These are phyloP conservation scores for Candida dubliniensis DNA, from an alignment of 1,139 yeast genomes.

Conservation along the genomic window DNA sequence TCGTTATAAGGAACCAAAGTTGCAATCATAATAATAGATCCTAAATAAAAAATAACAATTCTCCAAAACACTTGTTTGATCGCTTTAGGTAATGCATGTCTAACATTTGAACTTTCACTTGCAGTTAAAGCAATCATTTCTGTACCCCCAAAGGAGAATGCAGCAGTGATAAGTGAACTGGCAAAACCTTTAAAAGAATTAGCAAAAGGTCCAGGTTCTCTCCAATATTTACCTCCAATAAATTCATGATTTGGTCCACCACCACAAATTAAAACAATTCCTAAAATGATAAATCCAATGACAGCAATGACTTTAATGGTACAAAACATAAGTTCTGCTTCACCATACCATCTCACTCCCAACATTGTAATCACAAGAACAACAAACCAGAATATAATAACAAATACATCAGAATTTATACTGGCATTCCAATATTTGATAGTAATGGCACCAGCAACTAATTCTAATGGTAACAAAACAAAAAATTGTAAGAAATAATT, in stretches of 20 bases:
- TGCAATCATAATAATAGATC: slow-evolving; percentile 39
- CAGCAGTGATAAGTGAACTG: slow-evolving; percentile 43
- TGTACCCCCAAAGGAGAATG: slow-evolving; percentile 44
- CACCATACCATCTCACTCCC: slow-evolving; percentile 47
- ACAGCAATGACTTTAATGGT: slow-evolving; percentile 40
- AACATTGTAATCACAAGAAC: slow-evolving; percentile 39
- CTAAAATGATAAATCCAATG: slow-evolving; percentile 40
- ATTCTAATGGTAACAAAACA: slow-evolving; percentile 33
- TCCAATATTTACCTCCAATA: slow-evolving; percentile 42
- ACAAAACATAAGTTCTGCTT: slow-evolving; percentile 43
- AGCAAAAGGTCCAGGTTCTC: slow-evolving; percentile 42
- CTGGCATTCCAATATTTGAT: slow-evolving; percentile 40
- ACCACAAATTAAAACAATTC: slow-evolving; percentile 43
- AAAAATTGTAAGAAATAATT: slow-evolving; percentile 44
- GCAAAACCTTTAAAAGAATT: slow-evolving; percentile 46
- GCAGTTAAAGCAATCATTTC: slow-evolving; percentile 44
- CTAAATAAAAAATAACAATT: slow-evolving; percentile 41
- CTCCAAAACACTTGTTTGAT: slow-evolving; percentile 49
- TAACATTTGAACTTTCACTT: slow-evolving; percentile 42
- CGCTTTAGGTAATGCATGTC: slow-evolving; percentile 40
- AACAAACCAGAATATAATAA: slow-evolving; percentile 36
- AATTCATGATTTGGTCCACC: slow-evolving; percentile 40
- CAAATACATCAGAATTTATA: slow-evolving; percentile 42
- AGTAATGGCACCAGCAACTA: slow-evolving; percentile 43
- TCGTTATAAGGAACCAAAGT: slow-evolving; percentile 38